A percentile compares a stretch with the other conserved stretches of the same genome.
Conservation (phyloP, 2,329 filamentous ascomycete genomes). For the Paradendryphiella salina region DNA sequence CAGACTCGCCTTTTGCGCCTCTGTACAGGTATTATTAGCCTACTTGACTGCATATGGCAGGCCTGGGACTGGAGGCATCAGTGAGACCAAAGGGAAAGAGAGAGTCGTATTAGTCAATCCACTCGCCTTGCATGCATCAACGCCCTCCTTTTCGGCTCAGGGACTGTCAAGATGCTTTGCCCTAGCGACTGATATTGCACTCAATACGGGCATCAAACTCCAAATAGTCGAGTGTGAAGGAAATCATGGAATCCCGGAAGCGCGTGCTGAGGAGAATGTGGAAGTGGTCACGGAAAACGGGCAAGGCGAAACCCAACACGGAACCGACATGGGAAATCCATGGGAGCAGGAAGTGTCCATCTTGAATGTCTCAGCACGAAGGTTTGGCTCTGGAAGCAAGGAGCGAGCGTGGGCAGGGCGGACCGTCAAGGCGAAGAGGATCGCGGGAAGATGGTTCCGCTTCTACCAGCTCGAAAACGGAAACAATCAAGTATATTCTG, state of each 20-base stretch:
- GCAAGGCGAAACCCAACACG: conserved; percentile 9
- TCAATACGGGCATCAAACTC: conserved; percentile 41
- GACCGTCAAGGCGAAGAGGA: conserved; percentile 49
- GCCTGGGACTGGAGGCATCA: conserved; percentile 11
- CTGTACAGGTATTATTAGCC: conserved; percentile 75
- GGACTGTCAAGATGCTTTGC: conserved; percentile 68
- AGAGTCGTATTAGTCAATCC: conserved; percentile 67
- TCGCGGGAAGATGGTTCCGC: conserved; percentile 52
- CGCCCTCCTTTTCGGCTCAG: conserved; percentile 75
- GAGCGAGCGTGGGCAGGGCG: conserved; percentile 54
- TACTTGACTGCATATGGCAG: conserved; percentile 61
- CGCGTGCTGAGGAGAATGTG: conserved; percentile 61
- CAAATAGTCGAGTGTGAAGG: conserved; percentile 49
- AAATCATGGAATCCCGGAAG: conserved; percentile 39
- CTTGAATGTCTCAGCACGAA: conserved; percentile 52
- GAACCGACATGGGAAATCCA: conserved; percentile 28
- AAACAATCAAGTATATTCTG: conserved; percentile 4
- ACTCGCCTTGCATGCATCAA: conserved; percentile 66
- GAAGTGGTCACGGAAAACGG: conserved; percentile 27
- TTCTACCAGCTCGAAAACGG: conserved; percentile 28
- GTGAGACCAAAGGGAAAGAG: conserved; percentile 12
- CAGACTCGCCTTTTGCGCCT: conserved; percentile 71
- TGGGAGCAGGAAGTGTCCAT: conserved; percentile 55
- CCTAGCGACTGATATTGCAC: conserved; percentile 63
- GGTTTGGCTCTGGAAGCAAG: conserved; percentile 38